Percentiles rank a stretch among this genome's conserved stretches.
phyloP scores from a whole-genome alignment of 2,329 filamentous ascomycete genomes.

The Talaromyces sp. region DNA sequence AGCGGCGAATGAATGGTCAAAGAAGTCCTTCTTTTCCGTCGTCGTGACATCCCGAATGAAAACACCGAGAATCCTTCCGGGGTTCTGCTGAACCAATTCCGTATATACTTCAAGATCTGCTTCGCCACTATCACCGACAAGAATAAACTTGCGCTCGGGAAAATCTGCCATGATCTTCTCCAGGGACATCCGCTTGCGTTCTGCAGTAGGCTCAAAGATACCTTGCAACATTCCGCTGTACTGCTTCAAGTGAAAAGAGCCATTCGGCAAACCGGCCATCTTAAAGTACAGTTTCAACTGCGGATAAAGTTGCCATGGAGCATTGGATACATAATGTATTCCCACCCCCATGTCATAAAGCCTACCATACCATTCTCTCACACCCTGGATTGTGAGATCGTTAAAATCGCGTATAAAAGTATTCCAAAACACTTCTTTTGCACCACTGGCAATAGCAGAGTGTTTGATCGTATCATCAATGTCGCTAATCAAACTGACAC shows the following conservation, averaged over 20 bases:
- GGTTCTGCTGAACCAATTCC: constrained; percentile 81
- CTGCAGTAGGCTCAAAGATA: constrained; percentile 95
- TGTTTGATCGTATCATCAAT: constrained; percentile 98
- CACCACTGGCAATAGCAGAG: constrained; percentile 82
- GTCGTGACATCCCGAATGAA: constrained; percentile 97
- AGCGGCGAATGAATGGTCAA: constrained; percentile 61
- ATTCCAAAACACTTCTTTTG: constrained; percentile 93
- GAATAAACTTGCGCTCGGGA: constrained; percentile 80
- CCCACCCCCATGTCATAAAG: constrained; percentile 78
- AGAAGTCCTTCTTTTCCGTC: constrained; percentile 69
- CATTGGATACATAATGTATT: constrained; percentile 98
- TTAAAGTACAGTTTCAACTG: constrained; percentile 83
- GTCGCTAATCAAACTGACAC: constrained; percentile 92
- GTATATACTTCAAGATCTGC: constrained; percentile 97
- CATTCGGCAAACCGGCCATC: constrained; percentile 73
- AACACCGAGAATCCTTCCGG: constrained; percentile 76
- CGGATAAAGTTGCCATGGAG: constrained; percentile 95
- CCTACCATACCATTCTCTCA: constrained; percentile 81
- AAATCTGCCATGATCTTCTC: constrained; percentile 87
- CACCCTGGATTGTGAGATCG: constrained; percentile 81
- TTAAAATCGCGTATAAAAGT: constrained; percentile 84
- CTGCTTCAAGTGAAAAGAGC: constrained; percentile 92
- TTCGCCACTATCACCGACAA: constrained; percentile 94
- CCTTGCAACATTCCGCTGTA: constrained; percentile 97
- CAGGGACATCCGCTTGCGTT: constrained; percentile 85